Conservation (phyloP, 352 stramenopile species). For the Globisporangium solare region DNA sequence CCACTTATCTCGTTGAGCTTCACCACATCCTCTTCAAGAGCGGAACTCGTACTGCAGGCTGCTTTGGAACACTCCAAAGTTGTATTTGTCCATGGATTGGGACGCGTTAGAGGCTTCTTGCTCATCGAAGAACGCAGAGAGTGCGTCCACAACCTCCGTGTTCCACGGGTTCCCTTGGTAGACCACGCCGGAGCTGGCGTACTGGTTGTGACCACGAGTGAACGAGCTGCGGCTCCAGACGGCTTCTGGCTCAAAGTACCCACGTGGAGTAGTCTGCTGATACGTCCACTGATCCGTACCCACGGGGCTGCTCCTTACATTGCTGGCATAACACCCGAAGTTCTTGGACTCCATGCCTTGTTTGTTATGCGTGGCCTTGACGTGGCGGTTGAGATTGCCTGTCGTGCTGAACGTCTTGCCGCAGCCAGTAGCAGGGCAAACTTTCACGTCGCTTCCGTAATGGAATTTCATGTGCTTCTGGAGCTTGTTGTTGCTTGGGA, state of each 20-base stretch:
- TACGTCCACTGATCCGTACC: constrained; percentile 5
- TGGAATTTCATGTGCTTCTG: constrained; percentile 51
- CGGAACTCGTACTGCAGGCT: constrained; percentile 4
- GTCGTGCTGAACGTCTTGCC: constrained; percentile 59
- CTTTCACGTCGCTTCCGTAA: constrained; percentile 31
- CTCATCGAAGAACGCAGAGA: constrained; percentile 6
- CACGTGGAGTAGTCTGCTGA: neutral
- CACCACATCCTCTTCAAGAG: constrained; percentile 2
- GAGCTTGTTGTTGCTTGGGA: constrained; percentile 41
- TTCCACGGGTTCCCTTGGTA: constrained; percentile 7
- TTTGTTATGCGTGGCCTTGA: constrained; percentile 25
- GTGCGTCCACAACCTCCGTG: constrained; percentile 8
- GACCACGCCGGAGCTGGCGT: neutral
- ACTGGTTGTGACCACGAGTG: neutral
- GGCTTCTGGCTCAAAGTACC: constrained; percentile 8
- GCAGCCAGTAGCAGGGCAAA: constrained; percentile 36
- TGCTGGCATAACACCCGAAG: too few relatives aligned
- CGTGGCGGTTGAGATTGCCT: constrained; percentile 49
- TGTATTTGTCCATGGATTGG: constrained; percentile 5
- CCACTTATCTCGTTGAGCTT: too few relatives aligned
- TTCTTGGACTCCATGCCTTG: constrained; percentile 5
- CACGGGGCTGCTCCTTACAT: neutral
- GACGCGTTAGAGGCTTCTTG: neutral
- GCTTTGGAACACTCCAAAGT: constrained; percentile 6
- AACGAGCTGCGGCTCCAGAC: neutral